These are phyloP conservation scores for Phanerochaete carnosa DNA, from an alignment of 768 basidiomycete species.

Conservation along the genomic window DNA sequence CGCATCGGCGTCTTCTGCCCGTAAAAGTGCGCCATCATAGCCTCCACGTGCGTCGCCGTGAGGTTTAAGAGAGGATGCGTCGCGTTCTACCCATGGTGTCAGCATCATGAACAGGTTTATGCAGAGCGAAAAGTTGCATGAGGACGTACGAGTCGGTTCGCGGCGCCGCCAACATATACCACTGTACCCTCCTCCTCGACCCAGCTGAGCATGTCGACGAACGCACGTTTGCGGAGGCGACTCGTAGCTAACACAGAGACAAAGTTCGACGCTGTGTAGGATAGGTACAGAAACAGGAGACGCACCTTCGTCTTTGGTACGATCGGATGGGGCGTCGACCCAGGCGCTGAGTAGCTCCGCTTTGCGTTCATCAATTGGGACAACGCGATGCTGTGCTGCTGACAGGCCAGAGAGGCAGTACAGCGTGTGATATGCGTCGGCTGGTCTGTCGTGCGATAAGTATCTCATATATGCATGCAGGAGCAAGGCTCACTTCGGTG, in stretches of 20 bases:
- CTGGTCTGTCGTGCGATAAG: conserved; percentile 39
- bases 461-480: background rate
- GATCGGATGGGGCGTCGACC: conserved; percentile 8
- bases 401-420: conserved; percentile 93
- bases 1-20: conserved; percentile 45
- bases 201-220: conserved; percentile 60
- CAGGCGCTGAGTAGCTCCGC: conserved; percentile 15
- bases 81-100: conserved; percentile 54
- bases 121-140: background rate
- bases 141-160: conserved; percentile 58
- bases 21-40: conserved; percentile 73
- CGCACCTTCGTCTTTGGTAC: background rate
- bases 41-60: conserved; percentile 62
- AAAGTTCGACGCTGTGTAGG: background rate
- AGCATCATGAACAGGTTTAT: background rate
- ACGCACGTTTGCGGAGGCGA: conserved; percentile 43
- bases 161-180: conserved; percentile 53
- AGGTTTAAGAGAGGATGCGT: conserved; percentile 80
- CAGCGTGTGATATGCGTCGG: conserved; percentile 94
- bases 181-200: conserved; percentile 60
- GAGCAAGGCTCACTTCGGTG: conserved; percentile 68
- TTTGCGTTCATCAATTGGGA: conserved; percentile 17
- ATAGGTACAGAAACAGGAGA: conserved; percentile 15
- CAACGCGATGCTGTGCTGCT: conserved; percentile 77
- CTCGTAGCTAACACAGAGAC: no score